Percentiles rank a stretch among this genome's conserved stretches.
These are phyloP conservation scores for Nakataea oryzae DNA, from an alignment of 2,329 filamentous ascomycete species.

Conservation along the genomic window DNA sequence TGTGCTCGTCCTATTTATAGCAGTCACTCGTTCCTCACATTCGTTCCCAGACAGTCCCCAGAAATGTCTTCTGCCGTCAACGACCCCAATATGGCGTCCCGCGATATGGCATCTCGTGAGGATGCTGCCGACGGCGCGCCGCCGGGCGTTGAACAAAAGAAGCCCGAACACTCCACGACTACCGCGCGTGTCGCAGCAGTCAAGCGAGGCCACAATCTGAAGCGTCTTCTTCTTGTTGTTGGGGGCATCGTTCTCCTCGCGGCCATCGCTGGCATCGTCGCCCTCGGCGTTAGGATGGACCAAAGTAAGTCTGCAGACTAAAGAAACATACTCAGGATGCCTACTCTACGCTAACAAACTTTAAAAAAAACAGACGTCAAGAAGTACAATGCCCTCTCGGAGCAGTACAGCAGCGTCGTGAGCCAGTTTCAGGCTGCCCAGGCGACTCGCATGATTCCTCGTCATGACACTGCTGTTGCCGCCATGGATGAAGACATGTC, in stretches of 20 bases:
- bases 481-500: neutral
- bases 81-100: neutral
- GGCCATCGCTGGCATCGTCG: neutral
- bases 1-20: neutral
- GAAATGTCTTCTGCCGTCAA: neutral
- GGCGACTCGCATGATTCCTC: neutral
- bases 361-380: conserved; percentile 8
- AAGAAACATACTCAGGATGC: too few relatives aligned
- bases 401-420: conserved; percentile 7
- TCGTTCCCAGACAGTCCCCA: neutral
- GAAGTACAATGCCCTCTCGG: conserved; percentile 6
- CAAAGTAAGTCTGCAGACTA: neutral
- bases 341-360: too few relatives aligned
- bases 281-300: neutral
- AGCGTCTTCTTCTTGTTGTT: neutral
- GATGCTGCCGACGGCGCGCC: neutral
- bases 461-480: neutral
- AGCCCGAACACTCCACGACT: neutral
- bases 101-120: neutral
- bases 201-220: neutral
- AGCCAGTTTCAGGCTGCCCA: neutral
- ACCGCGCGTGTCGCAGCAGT: neutral
- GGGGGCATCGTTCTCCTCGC: neutral
- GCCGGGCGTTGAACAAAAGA: neutral
- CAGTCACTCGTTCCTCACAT: neutral